These are phyloP conservation scores for Davidsoniella virescens DNA, from an alignment of 2,329 filamentous ascomycete genomes.

Conservation along the genomic window DNA sequence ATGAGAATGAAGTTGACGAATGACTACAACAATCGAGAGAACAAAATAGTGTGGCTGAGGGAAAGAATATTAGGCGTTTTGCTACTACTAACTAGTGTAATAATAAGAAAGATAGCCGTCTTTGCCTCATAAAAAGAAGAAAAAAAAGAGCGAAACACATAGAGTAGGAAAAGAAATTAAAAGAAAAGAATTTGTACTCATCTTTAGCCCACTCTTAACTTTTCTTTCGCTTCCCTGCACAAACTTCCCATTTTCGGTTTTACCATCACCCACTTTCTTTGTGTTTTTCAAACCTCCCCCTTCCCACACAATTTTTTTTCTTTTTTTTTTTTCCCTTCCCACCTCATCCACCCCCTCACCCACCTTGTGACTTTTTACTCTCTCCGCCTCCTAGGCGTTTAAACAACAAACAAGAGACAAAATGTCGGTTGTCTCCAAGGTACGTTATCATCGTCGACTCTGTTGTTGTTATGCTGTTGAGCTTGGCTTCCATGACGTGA, in stretches of 20 bases:
- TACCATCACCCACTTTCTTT: conserved; percentile 9
- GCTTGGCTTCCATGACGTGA: not conserved
- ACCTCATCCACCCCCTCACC: conserved; percentile 11
- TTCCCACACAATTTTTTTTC: conserved; percentile 10
- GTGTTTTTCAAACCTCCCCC: conserved; percentile 12
- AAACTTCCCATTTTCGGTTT: conserved; percentile 9
- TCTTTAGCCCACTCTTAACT: conserved; percentile 5
- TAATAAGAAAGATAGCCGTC: not conserved
- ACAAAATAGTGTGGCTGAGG: not conserved
- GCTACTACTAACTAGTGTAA: not conserved
- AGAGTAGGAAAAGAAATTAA: conserved; percentile 5
- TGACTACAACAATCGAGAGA: too few relatives aligned
- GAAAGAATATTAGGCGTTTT: too few relatives aligned
- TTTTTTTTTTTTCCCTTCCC: conserved; percentile 12
- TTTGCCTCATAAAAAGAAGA: not conserved
- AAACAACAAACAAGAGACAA: conserved; percentile 29
- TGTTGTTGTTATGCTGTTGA: not conserved
- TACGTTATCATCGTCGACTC: conserved; percentile 23
- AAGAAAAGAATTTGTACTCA: not conserved
- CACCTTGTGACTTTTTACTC: conserved; percentile 14
- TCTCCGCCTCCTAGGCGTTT: conserved; percentile 14
- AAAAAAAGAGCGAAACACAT: not conserved
- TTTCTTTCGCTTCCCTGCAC: conserved; percentile 3
- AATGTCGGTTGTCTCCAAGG: conserved; percentile 48
- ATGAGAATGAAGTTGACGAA: too few relatives aligned